Evolutionary conservation across 164 flowering plant genomes (phyloP).

Genomic region (Aristolochia fimbriata): DNA sequence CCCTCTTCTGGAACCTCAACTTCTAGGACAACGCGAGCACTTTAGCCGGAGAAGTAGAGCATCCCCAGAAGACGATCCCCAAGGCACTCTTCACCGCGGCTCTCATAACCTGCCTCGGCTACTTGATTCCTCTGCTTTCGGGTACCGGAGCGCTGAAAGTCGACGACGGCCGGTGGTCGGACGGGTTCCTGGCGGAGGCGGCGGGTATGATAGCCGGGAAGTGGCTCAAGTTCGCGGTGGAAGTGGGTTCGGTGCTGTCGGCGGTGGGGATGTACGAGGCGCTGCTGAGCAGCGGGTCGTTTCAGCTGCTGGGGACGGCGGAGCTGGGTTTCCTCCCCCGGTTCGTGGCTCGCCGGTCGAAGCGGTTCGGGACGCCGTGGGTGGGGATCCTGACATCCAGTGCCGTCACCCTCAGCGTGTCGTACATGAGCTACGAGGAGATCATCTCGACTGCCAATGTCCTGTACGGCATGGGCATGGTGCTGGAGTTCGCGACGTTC

Average conservation of each 20-base stretch:
- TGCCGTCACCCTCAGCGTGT: slow-evolving; percentile 25
- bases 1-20: slow-evolving; percentile 86
- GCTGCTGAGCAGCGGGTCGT: slow-evolving; percentile 45
- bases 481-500: slow-evolving; percentile 52
- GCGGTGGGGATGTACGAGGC: slow-evolving; percentile 51
- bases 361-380: slow-evolving; percentile 52
- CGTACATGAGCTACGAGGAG: slow-evolving; percentile 31
- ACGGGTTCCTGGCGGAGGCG: slow-evolving; percentile 46
- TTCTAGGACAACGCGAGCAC: slow-evolving; percentile 91
- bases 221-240: slow-evolving; percentile 51
- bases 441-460: slow-evolving; percentile 51
- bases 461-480: slow-evolving; percentile 52
- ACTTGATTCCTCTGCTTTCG: slow-evolving; percentile 46
- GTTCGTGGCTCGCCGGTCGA: slow-evolving; percentile 23
- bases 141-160: slow-evolving; percentile 33
- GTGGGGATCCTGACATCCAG: slow-evolving; percentile 35
- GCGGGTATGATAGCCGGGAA: slow-evolving; percentile 41
- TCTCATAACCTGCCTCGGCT: slow-evolving; percentile 32
- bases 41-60: slow-evolving; percentile 54
- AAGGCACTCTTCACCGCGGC: slow-evolving; percentile 41
- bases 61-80: slow-evolving; percentile 45
- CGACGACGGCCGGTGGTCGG: slow-evolving; percentile 34
- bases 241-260: slow-evolving; percentile 38
- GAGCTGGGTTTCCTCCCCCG: slow-evolving; percentile 41
- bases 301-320: slow-evolving; percentile 51